Conservation (phyloP, 2,329 filamentous ascomycete species). For the Aspergillus caelatus region DNA sequence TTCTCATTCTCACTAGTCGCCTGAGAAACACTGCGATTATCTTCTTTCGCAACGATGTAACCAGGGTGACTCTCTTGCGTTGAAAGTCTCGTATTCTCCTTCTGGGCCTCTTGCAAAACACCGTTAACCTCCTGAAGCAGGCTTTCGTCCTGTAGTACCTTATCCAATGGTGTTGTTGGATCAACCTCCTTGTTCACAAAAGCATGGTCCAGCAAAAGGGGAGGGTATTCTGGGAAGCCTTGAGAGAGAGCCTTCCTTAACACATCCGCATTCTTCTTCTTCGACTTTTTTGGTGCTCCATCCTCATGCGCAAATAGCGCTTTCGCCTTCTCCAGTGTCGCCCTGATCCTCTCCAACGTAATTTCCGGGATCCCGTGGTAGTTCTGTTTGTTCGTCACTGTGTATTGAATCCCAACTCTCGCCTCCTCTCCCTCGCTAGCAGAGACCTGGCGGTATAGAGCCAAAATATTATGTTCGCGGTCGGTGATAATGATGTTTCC, state of each 20-base stretch:
- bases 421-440: conserved; percentile 81
- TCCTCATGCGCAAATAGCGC: conserved; percentile 41
- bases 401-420: conserved; percentile 75
- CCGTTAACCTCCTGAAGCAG: conserved; percentile 68
- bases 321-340: conserved; percentile 68
- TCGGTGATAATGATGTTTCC: conserved; percentile 96
- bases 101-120: conserved; percentile 70
- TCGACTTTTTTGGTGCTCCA: conserved; percentile 63
- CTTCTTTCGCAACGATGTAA: conserved; percentile 79
- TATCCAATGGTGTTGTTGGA: conserved; percentile 64
- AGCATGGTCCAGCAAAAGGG: conserved; percentile 83
- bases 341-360: conserved; percentile 71
- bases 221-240: conserved; percentile 85
- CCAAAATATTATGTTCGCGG: conserved; percentile 76
- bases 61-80: conserved; percentile 69
- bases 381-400: conserved; percentile 81
- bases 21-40: conserved; percentile 35
- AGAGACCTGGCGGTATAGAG: conserved; percentile 76
- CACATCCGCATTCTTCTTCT: conserved; percentile 73
- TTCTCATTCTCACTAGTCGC: conserved; percentile 44
- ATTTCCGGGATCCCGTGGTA: conserved; percentile 73
- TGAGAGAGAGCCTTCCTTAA: conserved; percentile 78
- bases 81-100: conserved; percentile 70
- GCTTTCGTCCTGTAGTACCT: conserved; percentile 68
- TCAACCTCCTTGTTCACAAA: conserved; percentile 73